These are phyloP conservation scores for Aspergillus pseudoglaucus DNA, from an alignment of 2,329 filamentous ascomycete species.

Conservation along the genomic window DNA sequence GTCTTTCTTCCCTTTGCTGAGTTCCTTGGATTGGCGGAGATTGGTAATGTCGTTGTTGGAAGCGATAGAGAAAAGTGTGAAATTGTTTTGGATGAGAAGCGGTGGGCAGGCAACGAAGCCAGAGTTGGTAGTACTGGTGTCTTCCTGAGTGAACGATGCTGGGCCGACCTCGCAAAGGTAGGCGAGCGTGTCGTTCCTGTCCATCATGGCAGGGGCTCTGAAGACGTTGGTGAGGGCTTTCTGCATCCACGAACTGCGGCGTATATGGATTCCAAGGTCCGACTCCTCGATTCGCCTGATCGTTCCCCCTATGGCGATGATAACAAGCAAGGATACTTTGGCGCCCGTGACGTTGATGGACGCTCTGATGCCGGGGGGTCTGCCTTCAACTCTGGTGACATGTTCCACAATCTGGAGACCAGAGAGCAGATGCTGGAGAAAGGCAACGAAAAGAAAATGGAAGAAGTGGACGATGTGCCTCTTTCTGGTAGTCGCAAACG, in stretches of 20 bases:
- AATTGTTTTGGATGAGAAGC: constrained; percentile 81
- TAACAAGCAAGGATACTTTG: constrained; percentile 74
- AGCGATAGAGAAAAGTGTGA: constrained; percentile 90
- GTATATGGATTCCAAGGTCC: constrained; percentile 48
- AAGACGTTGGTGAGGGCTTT: constrained; percentile 53
- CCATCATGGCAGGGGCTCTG: constrained; percentile 53
- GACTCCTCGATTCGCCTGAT: constrained; percentile 45
- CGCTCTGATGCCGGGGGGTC: constrained; percentile 89
- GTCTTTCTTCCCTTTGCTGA: constrained; percentile 93
- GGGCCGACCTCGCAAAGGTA: constrained; percentile 80
- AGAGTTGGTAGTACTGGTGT: constrained; percentile 86
- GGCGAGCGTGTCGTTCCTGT: constrained; percentile 54
- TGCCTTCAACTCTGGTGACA: constrained; percentile 86
- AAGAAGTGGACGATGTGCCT: constrained; percentile 79
- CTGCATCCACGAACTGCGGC: constrained; percentile 43
- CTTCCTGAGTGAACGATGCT: constrained; percentile 92
- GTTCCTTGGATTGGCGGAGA: constrained; percentile 81
- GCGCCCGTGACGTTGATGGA: constrained; percentile 67
- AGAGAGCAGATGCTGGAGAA: constrained; percentile 92
- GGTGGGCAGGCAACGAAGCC: constrained; percentile 89
- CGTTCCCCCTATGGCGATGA: constrained; percentile 61
- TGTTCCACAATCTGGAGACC: constrained; percentile 96
- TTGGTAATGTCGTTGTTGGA: constrained; percentile 78
- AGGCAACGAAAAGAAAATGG: constrained; percentile 80
- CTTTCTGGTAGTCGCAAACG: constrained; percentile 76